These are phyloP conservation scores for Ligustrum vulgare DNA, from an alignment of 257 asterid genomes.

Conservation along the genomic window DNA sequence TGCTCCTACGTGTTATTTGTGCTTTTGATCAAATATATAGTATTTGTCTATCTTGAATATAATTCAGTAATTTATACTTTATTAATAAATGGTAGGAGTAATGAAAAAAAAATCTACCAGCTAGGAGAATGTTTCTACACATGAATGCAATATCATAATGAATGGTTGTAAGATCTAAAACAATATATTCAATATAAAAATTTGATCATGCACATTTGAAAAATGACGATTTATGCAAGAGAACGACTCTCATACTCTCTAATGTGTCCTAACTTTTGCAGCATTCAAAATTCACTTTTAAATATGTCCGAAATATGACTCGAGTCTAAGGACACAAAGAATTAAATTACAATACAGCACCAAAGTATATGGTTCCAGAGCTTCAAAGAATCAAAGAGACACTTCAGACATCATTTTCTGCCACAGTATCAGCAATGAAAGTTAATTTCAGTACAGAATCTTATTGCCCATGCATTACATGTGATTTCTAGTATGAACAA, in stretches of 20 bases:
- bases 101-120: not conserved
- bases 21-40: no score
- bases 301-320: not conserved
- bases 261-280: not conserved
- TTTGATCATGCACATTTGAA: not conserved
- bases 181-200: slow-evolving; percentile 9
- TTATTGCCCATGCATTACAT: not conserved
- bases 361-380: slow-evolving; percentile 1
- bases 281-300: not conserved
- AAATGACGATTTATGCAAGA: not conserved
- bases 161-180: not conserved
- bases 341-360: not conserved
- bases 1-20: no score
- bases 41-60: not conserved
- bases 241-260: not conserved
- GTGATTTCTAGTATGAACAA: not conserved
- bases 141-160: not conserved
- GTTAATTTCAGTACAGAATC: not conserved
- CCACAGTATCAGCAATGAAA: not conserved
- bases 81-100: no score
- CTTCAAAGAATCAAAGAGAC: not conserved
- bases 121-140: not conserved
- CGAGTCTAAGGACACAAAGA: not conserved
- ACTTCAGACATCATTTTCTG: not conserved
- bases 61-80: no score